phyloP scores from a whole-genome alignment of 2,329 filamentous ascomycete genomes.

The Hypocrella siamensis region DNA sequence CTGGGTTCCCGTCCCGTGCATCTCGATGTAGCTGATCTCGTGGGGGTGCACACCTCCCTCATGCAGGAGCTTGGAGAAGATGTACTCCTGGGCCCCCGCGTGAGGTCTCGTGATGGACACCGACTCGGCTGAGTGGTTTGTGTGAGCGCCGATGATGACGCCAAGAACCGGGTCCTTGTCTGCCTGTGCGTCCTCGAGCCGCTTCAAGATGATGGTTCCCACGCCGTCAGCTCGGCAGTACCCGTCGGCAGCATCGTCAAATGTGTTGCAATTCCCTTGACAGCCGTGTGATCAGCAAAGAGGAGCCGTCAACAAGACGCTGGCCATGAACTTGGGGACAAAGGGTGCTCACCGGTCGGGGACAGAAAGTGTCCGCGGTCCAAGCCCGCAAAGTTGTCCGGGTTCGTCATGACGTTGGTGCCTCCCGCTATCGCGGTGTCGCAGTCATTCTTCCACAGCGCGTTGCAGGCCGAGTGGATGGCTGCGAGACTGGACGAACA shows the following conservation, averaged over 20 bases:
- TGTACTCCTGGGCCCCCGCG: slow-evolving; percentile 54
- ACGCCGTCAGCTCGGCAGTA: slow-evolving; percentile 70
- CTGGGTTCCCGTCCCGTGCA: slow-evolving; percentile 85
- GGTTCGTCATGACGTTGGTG: slow-evolving; percentile 62
- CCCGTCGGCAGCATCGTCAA: slow-evolving; percentile 65
- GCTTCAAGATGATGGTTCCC: slow-evolving; percentile 61
- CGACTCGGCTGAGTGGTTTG: slow-evolving; percentile 69
- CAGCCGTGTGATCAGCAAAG: neutral
- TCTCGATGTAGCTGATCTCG: slow-evolving; percentile 72
- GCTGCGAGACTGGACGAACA: slow-evolving; percentile 62
- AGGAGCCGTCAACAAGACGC: no score
- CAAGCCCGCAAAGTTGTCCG: slow-evolving; percentile 63
- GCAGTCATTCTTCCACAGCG: slow-evolving; percentile 54
- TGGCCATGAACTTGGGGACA: neutral
- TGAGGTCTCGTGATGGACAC: slow-evolving; percentile 76
- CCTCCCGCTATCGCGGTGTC: slow-evolving; percentile 72
- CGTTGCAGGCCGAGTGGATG: slow-evolving; percentile 54
- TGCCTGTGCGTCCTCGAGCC: slow-evolving; percentile 59
- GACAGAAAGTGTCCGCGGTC: slow-evolving; percentile 66
- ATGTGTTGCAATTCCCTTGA: slow-evolving; percentile 45
- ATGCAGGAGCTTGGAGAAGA: slow-evolving; percentile 51
- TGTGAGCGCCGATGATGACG: slow-evolving; percentile 59
- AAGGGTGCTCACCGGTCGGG: slow-evolving; percentile 13
- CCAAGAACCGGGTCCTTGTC: slow-evolving; percentile 64
- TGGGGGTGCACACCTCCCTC: slow-evolving; percentile 60